Evolutionary conservation across 805 yeast genomes (phyloP), one percentile per base, ranked within the genome.

Genomic region (Torulaspora indica): DNA sequence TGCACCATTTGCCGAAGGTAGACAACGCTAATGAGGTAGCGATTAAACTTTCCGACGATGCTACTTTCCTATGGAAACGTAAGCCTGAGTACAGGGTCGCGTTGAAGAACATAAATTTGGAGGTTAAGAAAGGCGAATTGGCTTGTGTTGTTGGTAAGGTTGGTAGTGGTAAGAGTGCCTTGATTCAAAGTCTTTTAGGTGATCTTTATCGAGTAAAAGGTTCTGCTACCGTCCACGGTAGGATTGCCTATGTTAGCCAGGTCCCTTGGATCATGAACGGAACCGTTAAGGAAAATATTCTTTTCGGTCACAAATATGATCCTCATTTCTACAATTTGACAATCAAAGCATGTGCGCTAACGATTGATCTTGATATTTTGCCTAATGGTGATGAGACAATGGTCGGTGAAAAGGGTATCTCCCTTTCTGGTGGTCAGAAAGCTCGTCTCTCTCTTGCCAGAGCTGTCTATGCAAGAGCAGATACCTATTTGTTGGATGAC

Each of bases 251-350:
- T 63, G 95, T 85, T 33, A 81, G 95, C 2, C 98, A 90, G 67
- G 81, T 85, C 31, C 95, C 98, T 1, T 93, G 98, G 98, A 89
- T 93, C 51, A 84, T 89, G 85, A 93, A 93, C 61, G 98, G 95
- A 28, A 74, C 95, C 3, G 91, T 93, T 4, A 83, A 78, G 55
- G 97, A 93, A 24, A 93, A 93, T 60, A 86, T 93, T 58, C 64
- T 89, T 42, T 93, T 93, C 67, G 98, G 98, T 15, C 87, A 82
- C 60, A 81, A 75, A 55, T 86, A 71, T 61, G 97, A 93, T 57
- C 76, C 83, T 9, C 83, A 74, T 3, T 90, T 90, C 57, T 93
- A 93, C 66, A 76, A 82, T 27, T 75, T 75, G 53, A 91, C 95
- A 0, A 68, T 93, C 17, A 78, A 79, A 40, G 96, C 96, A 0